phyloP scores from a whole-genome alignment of 371 early-diverging fungal genomes.

The Apophysomyces ossiformis region DNA sequence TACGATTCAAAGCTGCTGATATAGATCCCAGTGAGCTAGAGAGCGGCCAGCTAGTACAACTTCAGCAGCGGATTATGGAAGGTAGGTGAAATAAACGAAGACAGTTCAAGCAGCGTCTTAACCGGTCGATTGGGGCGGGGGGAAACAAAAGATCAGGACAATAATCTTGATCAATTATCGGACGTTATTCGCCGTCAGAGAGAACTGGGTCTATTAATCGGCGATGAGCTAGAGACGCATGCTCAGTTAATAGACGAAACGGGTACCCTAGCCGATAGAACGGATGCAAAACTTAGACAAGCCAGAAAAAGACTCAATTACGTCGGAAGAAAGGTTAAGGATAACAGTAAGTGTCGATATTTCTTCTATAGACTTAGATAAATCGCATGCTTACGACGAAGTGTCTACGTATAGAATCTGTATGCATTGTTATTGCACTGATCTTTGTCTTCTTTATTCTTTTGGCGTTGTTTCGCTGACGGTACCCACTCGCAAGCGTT shows the following conservation, averaged over 20 bases:
- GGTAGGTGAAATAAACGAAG: conserved; percentile 45
- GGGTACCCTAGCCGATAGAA: conserved; percentile 66
- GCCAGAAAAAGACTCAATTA: conserved; percentile 57
- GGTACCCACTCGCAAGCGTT: too few species aligned
- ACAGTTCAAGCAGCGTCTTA: not conserved
- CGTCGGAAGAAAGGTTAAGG: conserved; percentile 49
- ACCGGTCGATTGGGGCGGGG: too few species aligned
- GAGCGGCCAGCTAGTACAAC: conserved; percentile 67
- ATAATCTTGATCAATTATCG: conserved; percentile 72
- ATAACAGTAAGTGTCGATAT: conserved; percentile 43
- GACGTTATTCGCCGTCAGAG: conserved; percentile 73
- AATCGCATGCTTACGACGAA: not conserved
- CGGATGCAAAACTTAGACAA: conserved; percentile 57
- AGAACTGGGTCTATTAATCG: conserved; percentile 75
- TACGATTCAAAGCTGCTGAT: conserved; percentile 46
- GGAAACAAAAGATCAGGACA: conserved; percentile 68
- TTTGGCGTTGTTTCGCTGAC: conserved; percentile 39
- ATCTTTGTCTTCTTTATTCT: conserved; percentile 50
- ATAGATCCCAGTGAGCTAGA: conserved; percentile 58
- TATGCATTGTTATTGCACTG: conserved; percentile 51
- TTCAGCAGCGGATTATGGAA: conserved; percentile 78
- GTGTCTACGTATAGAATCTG: conserved; percentile 34
- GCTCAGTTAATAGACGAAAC: conserved; percentile 78
- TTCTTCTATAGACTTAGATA: not conserved
- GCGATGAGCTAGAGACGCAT: conserved; percentile 79